Evolutionary conservation across 192 early-diverging fungal genomes (phyloP).

Genomic region (Martensiomyces pterosporus): DNA sequence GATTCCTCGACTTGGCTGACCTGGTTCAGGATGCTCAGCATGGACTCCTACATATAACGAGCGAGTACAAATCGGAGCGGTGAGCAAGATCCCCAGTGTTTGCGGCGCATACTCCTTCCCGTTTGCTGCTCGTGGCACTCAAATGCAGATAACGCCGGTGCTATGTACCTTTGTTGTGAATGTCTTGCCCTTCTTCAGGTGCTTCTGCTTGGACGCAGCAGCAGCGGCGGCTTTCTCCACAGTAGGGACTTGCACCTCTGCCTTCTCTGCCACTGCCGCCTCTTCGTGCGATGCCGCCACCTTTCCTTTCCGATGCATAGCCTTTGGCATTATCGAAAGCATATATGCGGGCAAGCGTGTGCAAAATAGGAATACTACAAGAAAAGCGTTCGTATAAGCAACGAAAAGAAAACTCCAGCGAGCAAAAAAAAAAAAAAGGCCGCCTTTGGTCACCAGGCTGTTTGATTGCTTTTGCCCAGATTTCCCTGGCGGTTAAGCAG

Average conservation of each 20-base stretch:
- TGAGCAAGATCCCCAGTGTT: background rate
- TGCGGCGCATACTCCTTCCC: background rate
- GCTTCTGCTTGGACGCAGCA: background rate
- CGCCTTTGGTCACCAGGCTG: too few species aligned
- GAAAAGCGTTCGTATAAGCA: too few species aligned
- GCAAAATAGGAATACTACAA: background rate
- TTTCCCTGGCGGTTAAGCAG: too few species aligned
- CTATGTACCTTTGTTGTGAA: background rate
- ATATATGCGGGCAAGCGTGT: background rate
- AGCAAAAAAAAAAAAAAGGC: too few species aligned
- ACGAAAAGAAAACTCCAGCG: too few species aligned
- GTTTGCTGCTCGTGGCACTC: background rate
- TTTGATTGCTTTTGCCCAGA: too few species aligned
- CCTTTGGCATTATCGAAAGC: background rate
- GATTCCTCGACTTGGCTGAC: conserved; percentile 36
- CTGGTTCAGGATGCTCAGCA: conserved; percentile 32
- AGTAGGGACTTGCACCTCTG: background rate
- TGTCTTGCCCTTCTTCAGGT: background rate
- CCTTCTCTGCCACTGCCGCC: background rate
- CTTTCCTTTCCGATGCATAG: too few species aligned
- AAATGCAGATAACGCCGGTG: background rate
- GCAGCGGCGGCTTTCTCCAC: background rate
- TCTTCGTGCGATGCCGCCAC: background rate
- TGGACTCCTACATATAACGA: conserved; percentile 9
- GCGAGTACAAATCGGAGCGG: background rate